A percentile compares a stretch with the other conserved stretches of the same genome.
Evolutionary conservation across 176 grass and related monocot genomes (phyloP).

Genomic region (Cymbopogon citratus): DNA sequence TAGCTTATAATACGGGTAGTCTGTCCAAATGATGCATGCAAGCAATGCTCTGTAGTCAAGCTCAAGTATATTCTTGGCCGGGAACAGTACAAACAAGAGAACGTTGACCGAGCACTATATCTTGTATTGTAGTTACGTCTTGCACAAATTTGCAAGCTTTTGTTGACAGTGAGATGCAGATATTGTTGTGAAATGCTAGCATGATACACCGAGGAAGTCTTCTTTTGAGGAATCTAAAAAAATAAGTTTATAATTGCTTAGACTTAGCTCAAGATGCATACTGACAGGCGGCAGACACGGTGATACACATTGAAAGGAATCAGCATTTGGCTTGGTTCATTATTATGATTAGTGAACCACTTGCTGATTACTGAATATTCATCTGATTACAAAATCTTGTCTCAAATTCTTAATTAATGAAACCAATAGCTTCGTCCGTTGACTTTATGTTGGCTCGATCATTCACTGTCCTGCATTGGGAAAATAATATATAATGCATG

Average conservation of each 20-base stretch:
- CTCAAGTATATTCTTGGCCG: background rate
- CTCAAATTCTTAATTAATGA: background rate
- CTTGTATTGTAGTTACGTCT: background rate
- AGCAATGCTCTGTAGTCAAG: background rate
- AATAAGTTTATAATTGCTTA: background rate
- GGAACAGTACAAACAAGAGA: background rate
- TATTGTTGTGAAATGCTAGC: background rate
- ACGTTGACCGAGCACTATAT: background rate
- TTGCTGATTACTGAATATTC: conserved; percentile 17
- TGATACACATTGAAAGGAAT: conserved; percentile 25
- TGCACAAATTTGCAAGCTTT: background rate
- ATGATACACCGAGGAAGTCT: too few relatives aligned
- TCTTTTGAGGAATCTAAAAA: background rate
- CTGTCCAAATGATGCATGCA: background rate
- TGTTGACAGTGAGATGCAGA: background rate
- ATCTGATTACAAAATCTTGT: background rate
- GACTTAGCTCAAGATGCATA: background rate
- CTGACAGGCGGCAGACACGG: conserved; percentile 26
- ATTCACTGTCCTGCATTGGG: background rate
- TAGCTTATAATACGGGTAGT: background rate
- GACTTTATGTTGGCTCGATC: background rate
- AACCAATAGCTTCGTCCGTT: background rate
- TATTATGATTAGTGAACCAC: background rate
- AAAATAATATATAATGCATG: background rate
- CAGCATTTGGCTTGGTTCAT: conserved; percentile 6